phyloP scores from a whole-genome alignment of 768 basidiomycete species.

The Suillus brevipes region DNA sequence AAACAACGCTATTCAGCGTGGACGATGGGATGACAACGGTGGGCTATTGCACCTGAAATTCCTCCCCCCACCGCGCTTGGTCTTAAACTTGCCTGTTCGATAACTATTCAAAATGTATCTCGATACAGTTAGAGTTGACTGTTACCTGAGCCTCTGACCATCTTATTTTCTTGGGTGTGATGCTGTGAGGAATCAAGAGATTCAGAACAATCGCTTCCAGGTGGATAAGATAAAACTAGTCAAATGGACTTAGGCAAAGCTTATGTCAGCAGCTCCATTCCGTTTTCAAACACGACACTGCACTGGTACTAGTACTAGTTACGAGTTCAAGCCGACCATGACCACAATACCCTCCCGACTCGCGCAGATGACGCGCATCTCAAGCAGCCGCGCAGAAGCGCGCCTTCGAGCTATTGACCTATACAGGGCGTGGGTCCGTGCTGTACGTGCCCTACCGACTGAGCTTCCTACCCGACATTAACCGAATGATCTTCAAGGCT shows the following conservation, averaged over 20 bases:
- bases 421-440: constrained; percentile 93
- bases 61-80: constrained; percentile 85
- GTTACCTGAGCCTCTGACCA: constrained; percentile 36
- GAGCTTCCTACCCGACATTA: constrained; percentile 6
- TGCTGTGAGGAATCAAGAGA: neutral
- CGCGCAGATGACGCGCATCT: constrained; percentile 66
- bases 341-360: constrained; percentile 90
- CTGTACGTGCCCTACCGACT: constrained; percentile 53
- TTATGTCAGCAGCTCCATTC: constrained; percentile 19
- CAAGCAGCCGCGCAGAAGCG: constrained; percentile 56
- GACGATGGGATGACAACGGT: constrained; percentile 7
- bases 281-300: neutral
- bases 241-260: neutral
- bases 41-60: constrained; percentile 62
- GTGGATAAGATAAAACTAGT: constrained; percentile 19
- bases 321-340: constrained; percentile 38
- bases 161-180: constrained; percentile 11
- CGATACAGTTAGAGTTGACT: neutral
- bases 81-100: constrained; percentile 75
- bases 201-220: neutral
- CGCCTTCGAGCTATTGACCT: constrained; percentile 69
- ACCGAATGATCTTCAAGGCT: constrained; percentile 51
- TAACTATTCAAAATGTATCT: neutral
- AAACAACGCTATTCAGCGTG: constrained; percentile 14
- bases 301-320: neutral